Conservation (phyloP, 2,329 filamentous ascomycete species). For the Harringtonia aguacate region DNA sequence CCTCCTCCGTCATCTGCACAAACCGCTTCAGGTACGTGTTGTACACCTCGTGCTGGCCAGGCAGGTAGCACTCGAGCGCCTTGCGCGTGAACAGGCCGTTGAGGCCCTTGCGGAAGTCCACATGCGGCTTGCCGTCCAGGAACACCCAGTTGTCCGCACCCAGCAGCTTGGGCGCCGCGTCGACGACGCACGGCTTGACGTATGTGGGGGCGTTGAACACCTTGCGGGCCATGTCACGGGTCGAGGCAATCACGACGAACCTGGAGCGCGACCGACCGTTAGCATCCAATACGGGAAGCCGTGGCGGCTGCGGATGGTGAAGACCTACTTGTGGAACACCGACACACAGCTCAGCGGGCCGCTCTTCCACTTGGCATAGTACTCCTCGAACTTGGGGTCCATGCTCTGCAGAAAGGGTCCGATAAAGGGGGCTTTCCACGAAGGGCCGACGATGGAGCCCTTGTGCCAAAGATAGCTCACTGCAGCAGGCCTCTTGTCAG, state of each 20-base stretch:
- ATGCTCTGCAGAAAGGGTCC: conserved; percentile 92
- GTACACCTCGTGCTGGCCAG: conserved; percentile 87
- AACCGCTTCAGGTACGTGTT: conserved; percentile 76
- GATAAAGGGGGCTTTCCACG: conserved; percentile 74
- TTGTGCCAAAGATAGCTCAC: conserved; percentile 68
- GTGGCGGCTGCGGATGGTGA: no score
- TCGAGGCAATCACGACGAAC: conserved; percentile 94
- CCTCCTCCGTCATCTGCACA: conserved; percentile 61
- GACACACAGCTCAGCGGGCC: conserved; percentile 92
- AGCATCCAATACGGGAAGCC: background rate
- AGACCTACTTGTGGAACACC: conserved; percentile 89
- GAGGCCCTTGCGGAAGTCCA: conserved; percentile 94
- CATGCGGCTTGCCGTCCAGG: conserved; percentile 85
- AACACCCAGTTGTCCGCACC: conserved; percentile 94
- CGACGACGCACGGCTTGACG: conserved; percentile 94
- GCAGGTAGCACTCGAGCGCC: conserved; percentile 79
- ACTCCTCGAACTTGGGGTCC: conserved; percentile 83
- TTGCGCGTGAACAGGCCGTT: conserved; percentile 90
- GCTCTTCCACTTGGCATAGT: conserved; percentile 85
- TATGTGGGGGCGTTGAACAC: conserved; percentile 89
- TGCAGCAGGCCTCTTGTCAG: no score
- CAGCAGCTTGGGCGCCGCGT: conserved; percentile 86
- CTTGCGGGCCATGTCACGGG: conserved; percentile 90
- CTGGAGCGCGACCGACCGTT: conserved; percentile 30
- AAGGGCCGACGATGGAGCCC: conserved; percentile 63